Evolutionary conservation across 495 filamentous ascomycete species (phyloP).

Genomic region (Talaromyces trachyspermus): DNA sequence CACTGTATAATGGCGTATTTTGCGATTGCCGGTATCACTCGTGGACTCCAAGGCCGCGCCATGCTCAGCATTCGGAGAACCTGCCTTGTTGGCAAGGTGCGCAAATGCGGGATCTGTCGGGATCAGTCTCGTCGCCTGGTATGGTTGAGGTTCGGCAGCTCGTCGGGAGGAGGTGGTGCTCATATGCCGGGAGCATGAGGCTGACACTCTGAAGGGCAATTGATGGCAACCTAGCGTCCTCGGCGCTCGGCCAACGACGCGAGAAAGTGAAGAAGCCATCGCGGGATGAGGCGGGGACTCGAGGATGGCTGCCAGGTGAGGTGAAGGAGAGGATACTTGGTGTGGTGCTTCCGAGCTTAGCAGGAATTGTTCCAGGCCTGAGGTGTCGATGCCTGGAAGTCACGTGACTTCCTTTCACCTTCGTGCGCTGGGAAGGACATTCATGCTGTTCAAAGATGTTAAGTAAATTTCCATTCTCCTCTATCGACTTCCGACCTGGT

Average conservation of each 20-base stretch:
- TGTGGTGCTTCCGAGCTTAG: slow-evolving; percentile 4
- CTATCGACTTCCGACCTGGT: not conserved
- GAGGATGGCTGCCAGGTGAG: slow-evolving; percentile 26
- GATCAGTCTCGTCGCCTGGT: slow-evolving; percentile 53
- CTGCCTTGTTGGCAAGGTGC: slow-evolving; percentile 40
- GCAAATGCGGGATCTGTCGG: slow-evolving; percentile 52
- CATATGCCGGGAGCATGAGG: slow-evolving; percentile 52
- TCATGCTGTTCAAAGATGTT: too few species aligned
- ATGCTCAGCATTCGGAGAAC: slow-evolving; percentile 31
- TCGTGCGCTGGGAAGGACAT: too few species aligned
- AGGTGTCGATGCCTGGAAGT: slow-evolving; percentile 6
- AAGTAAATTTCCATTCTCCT: not conserved
- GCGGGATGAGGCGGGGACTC: slow-evolving; percentile 24
- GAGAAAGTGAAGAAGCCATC: slow-evolving; percentile 62
- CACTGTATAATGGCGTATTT: slow-evolving; percentile 98
- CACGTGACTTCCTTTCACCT: not conserved
- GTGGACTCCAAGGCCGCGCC: slow-evolving; percentile 40
- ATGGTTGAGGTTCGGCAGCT: slow-evolving; percentile 47
- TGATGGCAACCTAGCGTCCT: slow-evolving; percentile 57
- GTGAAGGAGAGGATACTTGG: slow-evolving; percentile 10
- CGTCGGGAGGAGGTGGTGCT: slow-evolving; percentile 58
- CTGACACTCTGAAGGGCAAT: slow-evolving; percentile 33
- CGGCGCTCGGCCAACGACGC: slow-evolving; percentile 54
- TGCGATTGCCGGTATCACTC: slow-evolving; percentile 56
- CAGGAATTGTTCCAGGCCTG: slow-evolving; percentile 6